These are phyloP conservation scores for Chlamydomonas asymmetrica DNA, from an alignment of 139 green algal genomes.

Conservation along the genomic window DNA sequence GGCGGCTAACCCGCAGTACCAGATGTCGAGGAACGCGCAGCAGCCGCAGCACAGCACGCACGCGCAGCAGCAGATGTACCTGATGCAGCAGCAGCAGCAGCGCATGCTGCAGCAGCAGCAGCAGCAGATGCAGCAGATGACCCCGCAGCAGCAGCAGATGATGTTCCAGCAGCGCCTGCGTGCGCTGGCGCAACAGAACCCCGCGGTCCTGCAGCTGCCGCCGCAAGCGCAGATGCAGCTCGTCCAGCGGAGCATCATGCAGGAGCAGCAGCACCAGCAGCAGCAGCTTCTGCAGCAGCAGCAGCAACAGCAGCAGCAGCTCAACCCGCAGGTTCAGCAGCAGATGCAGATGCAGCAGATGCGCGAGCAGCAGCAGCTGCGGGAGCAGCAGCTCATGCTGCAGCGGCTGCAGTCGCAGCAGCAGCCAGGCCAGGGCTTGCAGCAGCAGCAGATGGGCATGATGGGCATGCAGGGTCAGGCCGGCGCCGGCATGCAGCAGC, in stretches of 20 bases:
- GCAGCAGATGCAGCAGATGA: neutral
- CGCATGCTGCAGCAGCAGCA: conserved; percentile 6
- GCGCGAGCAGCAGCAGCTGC: conserved; percentile 3
- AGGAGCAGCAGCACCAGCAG: conserved; percentile 12
- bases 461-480: neutral
- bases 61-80: conserved; percentile 24
- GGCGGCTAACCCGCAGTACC: conserved; percentile 10
- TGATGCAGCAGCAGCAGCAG: conserved; percentile 14
- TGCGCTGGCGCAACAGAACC: neutral
- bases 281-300: neutral
- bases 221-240: neutral
- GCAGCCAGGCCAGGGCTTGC: neutral
- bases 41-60: conserved; percentile 13
- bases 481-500: neutral
- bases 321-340: neutral
- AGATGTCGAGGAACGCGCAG: conserved; percentile 10
- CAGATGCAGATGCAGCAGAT: conserved; percentile 11
- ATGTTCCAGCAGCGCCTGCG: neutral
- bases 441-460: conserved; percentile 2
- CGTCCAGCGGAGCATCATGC: neutral
- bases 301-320: conserved; percentile 10
- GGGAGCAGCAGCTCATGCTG: conserved; percentile 9
- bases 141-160: conserved; percentile 1
- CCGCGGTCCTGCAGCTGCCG: neutral
- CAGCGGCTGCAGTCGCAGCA: too few relatives aligned